Base-by-base conservation (phyloP, 176 grass and related monocot genomes). In the Tillandsia fasciculata region DNA sequence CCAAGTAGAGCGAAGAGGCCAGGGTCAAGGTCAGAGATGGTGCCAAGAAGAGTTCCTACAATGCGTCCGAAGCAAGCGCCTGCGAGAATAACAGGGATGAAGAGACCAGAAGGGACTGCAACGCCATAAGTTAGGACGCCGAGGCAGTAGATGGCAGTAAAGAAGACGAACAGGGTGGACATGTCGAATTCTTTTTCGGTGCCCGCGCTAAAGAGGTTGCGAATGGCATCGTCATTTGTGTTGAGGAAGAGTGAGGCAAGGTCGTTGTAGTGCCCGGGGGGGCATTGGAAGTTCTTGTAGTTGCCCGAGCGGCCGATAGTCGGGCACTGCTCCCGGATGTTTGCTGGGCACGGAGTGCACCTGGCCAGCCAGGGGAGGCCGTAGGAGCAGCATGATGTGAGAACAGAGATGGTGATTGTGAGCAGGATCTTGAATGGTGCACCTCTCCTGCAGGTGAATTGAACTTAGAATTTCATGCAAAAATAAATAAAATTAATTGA, bases 191-290 rank as follows among this genome's bases (percentile, higher is more conserved):
- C 95, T 0, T 90, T 82, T 54, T 83, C 79, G 0, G 90, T 99
- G 66, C 87, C 87, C 51, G 64, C 72, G 29, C 84, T 90, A 83
- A 99, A 99, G 29, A 99, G 82, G 70, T 90, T 99, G 72, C 90
- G 90, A 63, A 93, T 93, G 63, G 94, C 94, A 52, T 99, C 94
- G 0, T 99, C 94, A 26, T 93, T 99, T 70, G 94, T 99, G 79
- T 82, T 93, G 70, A 93, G 91, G 84, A 99, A 90, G 23, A 99
- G 90, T 11, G 90, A 93, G 12, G 95, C 95, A 12, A 99, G 95
- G 52, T 81, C 90, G 5, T 94, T 99, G 87, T 99, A 99, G 50
- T 94, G 70, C 9, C 87, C 95, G 0, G 87, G 82, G 8, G 84
- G 82, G 56, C 95, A 99, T 58, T 94, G 90, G 52, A 99, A 94